Conservation (phyloP, 148 eudicot genomes). For the Beta vulgaris region DNA sequence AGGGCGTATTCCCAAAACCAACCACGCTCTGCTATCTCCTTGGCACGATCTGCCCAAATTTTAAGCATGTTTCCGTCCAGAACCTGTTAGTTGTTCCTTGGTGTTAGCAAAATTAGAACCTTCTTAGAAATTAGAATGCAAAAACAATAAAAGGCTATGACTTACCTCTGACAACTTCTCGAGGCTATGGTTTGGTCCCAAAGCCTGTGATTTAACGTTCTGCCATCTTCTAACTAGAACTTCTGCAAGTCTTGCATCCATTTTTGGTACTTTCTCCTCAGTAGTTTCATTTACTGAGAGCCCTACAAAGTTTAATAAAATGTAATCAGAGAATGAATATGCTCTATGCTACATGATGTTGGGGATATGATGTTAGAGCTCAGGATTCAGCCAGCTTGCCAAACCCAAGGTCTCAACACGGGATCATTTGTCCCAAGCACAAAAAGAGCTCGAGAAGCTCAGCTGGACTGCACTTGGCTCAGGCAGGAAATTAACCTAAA, state of each 20-base stretch:
- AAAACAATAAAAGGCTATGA: conserved; percentile 1
- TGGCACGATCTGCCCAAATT: conserved; percentile 79
- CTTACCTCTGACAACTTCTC: conserved; percentile 78
- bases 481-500: too few relatives aligned
- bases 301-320: conserved; percentile 30
- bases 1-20: conserved; percentile 84
- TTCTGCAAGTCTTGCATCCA: conserved; percentile 94
- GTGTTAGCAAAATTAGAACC: conserved; percentile 11
- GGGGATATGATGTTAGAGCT: not conserved
- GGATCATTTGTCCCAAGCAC: too few relatives aligned
- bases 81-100: conserved; percentile 42
- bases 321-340: not conserved
- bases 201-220: conserved; percentile 72
- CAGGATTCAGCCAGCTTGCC: too few relatives aligned
- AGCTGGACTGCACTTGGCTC: too few relatives aligned
- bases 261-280: conserved; percentile 55
- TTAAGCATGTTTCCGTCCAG: conserved; percentile 91
- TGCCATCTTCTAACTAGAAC: conserved; percentile 83
- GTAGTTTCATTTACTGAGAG: conserved; percentile 35
- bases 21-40: conserved; percentile 68
- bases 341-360: conserved; percentile 1
- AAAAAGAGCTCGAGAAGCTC: too few relatives aligned
- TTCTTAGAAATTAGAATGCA: not conserved
- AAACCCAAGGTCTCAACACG: too few relatives aligned
- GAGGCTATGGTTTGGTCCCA: conserved; percentile 76